Base-by-base conservation (phyloP, 2,329 filamentous ascomycete genomes). In the Phoma sp. region DNA sequence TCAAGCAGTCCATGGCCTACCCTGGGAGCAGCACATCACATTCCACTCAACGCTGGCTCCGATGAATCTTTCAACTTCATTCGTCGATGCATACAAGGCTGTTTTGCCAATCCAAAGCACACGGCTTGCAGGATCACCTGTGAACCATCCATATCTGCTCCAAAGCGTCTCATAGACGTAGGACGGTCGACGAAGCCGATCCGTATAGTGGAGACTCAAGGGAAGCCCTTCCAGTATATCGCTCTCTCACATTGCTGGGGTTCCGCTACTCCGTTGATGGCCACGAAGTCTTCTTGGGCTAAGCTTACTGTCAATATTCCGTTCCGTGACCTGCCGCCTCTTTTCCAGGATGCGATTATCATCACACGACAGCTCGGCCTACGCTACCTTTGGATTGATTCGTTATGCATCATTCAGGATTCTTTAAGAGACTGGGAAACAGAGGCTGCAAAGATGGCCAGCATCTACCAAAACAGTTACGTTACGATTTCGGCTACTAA, bases 361-460 rank as follows among this genome's bases (percentile, higher is more conserved):
- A 68, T 73, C 14, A 71, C 67, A 21, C 61, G 71, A 2, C 67
- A 70, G 32, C 60, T 74, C 2, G 68, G 68, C 4, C 26, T 73
- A n/a, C 61, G 67, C 2, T 74, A 72, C 37, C 53, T 74, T 10
- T 74, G 72, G 71, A 73, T 73, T 14, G 72, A 74, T 42, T 65
- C 62, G 1, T 54, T 74, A 1, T 74, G 72, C 43, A 74, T 74
- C 20, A 68, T 74, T 3, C 72, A 74, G 57, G 70, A 73, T 30
- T 66, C 60, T 6, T 39, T 62, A 5, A 53, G 66, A 9, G 72
- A 75, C 46, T 75, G 71, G 69, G 68, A 71, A 52, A 65, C 61
- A 1, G 71, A 75, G 39, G 66, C 67, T 9, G 50, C 64, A 3
- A 74, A 72, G 37, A 74, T 75, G 72, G 63, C 65, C 2, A 62